Percentiles rank a stretch among this genome's conserved stretches.
Evolutionary conservation across 202 grass and related monocot species (phyloP).

Genomic region (Schoenoplectus tabernaemontani): DNA sequence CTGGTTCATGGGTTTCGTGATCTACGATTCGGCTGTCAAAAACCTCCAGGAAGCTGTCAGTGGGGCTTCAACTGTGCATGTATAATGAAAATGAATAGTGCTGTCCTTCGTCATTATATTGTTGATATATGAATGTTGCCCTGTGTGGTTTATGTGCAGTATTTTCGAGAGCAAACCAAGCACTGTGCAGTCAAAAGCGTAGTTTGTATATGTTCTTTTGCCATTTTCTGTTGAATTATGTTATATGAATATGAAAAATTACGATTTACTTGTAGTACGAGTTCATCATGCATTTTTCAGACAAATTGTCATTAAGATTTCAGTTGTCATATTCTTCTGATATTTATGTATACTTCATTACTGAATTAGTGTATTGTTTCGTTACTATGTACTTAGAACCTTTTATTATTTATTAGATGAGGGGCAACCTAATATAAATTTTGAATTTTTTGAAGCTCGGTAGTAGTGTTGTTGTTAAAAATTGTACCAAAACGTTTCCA

Average conservation of each 20-base stretch:
- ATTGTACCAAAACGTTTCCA: neutral
- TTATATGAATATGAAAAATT: neutral
- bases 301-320: neutral
- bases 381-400: neutral
- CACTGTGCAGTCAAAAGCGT: neutral
- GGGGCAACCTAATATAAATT: neutral
- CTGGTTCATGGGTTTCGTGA: conserved; percentile 97
- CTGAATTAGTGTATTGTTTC: neutral
- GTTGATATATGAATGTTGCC: conserved; percentile 25
- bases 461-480: neutral
- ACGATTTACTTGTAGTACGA: neutral
- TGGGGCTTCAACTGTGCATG: conserved; percentile 32
- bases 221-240: neutral
- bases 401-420: neutral
- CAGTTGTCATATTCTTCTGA: neutral
- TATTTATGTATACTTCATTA: neutral
- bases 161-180: neutral
- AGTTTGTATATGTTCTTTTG: conserved; percentile 1
- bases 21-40: conserved; percentile 83
- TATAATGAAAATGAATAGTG: conserved; percentile 29
- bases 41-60: conserved; percentile 66
- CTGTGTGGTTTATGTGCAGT: conserved; percentile 27
- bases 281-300: neutral
- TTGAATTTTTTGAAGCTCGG: neutral
- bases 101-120: conserved; percentile 17